Conservation (phyloP, 1,284 basidiomycete genomes). For the Peniophora sp. region DNA sequence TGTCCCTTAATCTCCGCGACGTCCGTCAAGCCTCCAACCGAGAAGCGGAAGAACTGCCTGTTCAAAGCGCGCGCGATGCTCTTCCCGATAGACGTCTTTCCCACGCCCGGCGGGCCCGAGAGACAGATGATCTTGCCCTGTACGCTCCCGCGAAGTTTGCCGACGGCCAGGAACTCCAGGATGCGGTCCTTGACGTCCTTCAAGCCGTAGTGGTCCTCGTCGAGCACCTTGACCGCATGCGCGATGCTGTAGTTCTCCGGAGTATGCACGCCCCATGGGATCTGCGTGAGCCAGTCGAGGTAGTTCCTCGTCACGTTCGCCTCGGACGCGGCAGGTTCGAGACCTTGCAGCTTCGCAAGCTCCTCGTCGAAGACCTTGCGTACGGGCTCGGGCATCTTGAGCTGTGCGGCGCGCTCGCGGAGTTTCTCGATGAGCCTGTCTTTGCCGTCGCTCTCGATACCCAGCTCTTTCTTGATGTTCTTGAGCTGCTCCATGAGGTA, state of each 20-base stretch:
- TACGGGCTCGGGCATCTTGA: slow-evolving; percentile 92
- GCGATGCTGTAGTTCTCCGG: slow-evolving; percentile 89
- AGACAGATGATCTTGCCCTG: slow-evolving; percentile 98
- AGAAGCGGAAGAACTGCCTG: slow-evolving; percentile 92
- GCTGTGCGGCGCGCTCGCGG: slow-evolving; percentile 76
- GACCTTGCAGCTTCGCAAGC: slow-evolving; percentile 82
- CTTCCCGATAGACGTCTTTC: slow-evolving; percentile 93
- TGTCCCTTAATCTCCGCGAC: slow-evolving; percentile 99
- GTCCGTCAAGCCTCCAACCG: slow-evolving; percentile 93
- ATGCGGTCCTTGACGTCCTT: slow-evolving; percentile 97
- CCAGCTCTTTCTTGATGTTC: slow-evolving; percentile 98
- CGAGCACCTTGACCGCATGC: slow-evolving; percentile 80
- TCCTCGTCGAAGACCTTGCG: slow-evolving; percentile 97
- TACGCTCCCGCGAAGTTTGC: slow-evolving; percentile 94
- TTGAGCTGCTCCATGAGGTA: slow-evolving; percentile 99
- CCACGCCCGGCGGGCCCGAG: slow-evolving; percentile 95
- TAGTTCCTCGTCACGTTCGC: slow-evolving; percentile 97
- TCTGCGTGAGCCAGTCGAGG: slow-evolving; percentile 92
- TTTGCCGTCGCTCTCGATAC: slow-evolving; percentile 96
- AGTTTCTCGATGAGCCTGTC: slow-evolving; percentile 97
- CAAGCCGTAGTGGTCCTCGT: slow-evolving; percentile 96
- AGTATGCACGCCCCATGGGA: slow-evolving; percentile 96
- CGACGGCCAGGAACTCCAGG: slow-evolving; percentile 96
- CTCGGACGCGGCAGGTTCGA: slow-evolving; percentile 92
- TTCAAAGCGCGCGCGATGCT: slow-evolving; percentile 85